These are phyloP conservation scores for Acer campestre DNA, from an alignment of 345 rosid species.

Conservation along the genomic window DNA sequence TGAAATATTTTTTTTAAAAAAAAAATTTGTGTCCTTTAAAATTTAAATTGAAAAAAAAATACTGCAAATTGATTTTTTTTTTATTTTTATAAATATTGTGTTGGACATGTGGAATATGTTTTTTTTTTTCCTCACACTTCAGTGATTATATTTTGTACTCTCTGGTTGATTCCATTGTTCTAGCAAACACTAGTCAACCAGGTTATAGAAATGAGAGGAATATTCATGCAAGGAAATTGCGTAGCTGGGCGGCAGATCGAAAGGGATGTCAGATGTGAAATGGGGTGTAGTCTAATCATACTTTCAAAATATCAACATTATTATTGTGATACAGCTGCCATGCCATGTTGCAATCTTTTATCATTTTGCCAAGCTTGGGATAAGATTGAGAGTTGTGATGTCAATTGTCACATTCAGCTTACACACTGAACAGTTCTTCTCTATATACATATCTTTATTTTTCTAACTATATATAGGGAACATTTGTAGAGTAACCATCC, in stretches of 20 bases:
- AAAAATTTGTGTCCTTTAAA: too few species aligned
- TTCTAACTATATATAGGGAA: too few species aligned
- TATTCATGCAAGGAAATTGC: conserved; percentile 10
- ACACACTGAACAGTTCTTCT: neutral
- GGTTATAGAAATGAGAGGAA: neutral
- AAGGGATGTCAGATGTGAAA: neutral
- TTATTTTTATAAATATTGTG: too few species aligned
- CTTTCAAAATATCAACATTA: neutral
- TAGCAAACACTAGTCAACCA: neutral
- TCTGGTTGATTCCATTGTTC: neutral
- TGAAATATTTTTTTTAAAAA: too few species aligned
- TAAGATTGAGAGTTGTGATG: neutral
- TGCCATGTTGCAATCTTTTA: neutral
- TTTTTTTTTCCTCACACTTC: too few species aligned
- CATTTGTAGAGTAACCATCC: too few species aligned
- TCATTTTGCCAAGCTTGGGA: neutral
- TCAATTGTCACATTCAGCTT: neutral
- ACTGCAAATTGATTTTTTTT: too few species aligned
- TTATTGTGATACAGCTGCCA: conserved; percentile 1
- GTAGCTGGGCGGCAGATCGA: neutral
- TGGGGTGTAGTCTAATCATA: neutral
- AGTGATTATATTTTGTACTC: too few species aligned
- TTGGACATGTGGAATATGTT: too few species aligned
- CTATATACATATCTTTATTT: too few species aligned
- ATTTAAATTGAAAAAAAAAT: too few species aligned